phyloP scores from a whole-genome alignment of 2,329 filamentous ascomycete species.

The Rhynchosporium secalis region DNA sequence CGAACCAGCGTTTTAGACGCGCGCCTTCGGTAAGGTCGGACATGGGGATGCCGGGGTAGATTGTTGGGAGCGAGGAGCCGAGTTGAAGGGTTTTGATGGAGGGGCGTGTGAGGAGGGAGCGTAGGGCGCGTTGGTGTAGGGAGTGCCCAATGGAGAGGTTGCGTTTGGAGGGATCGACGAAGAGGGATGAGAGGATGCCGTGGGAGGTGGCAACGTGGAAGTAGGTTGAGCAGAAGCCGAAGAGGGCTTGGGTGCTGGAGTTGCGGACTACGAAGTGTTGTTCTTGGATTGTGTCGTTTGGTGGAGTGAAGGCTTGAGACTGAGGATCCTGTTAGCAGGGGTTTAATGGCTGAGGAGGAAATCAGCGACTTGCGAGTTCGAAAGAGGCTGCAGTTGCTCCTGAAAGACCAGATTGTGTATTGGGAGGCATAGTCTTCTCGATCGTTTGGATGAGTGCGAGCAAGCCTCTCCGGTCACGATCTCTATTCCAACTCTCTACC shows the following conservation, averaged over 20 bases:
- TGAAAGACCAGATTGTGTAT: conserved; percentile 62
- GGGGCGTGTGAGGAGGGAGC: conserved; percentile 71
- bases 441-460: conserved; percentile 73
- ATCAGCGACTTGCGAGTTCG: conserved; percentile 52
- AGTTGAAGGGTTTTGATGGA: conserved; percentile 80
- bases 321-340: conserved; percentile 15
- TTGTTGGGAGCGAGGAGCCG: conserved; percentile 76
- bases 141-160: conserved; percentile 90
- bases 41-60: conserved; percentile 83
- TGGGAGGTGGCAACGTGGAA: conserved; percentile 57
- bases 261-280: conserved; percentile 91
- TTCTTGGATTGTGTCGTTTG: conserved; percentile 70
- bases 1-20: conserved; percentile 71
- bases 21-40: conserved; percentile 51
- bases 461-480: conserved; percentile 71
- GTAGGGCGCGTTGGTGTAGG: conserved; percentile 80
- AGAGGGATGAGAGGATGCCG: conserved; percentile 79
- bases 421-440: conserved; percentile 65
- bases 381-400: conserved; percentile 74
- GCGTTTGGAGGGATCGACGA: conserved; percentile 83
- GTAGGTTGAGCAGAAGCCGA: conserved; percentile 91
- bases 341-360: no score
- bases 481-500: conserved; percentile 82
- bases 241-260: conserved; percentile 85
- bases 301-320: conserved; percentile 13